Conservation (phyloP, 1,284 basidiomycete species). For the Pseudozyma thailandica region DNA sequence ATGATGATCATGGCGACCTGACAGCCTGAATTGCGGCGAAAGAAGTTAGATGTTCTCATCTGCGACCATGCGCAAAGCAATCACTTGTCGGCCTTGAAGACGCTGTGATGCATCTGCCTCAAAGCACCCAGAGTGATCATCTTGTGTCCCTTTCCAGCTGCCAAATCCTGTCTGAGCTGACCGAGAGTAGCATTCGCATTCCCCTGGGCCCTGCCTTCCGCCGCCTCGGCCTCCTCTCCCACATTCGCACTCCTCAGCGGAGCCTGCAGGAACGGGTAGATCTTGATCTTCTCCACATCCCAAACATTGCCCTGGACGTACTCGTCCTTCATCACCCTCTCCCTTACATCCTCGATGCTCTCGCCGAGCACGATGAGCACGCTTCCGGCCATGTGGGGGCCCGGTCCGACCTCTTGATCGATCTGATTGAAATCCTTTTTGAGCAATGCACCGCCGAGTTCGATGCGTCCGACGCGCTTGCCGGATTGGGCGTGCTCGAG, state of each 20-base stretch:
- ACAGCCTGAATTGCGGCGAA: no score
- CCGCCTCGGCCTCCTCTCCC: background rate
- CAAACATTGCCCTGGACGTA: constrained; percentile 50
- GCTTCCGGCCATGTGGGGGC: constrained; percentile 43
- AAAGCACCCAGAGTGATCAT: constrained; percentile 45
- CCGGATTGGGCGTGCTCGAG: constrained; percentile 48
- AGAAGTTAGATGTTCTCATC: background rate
- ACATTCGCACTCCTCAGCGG: constrained; percentile 13
- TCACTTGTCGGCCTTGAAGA: constrained; percentile 8
- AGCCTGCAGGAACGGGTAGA: constrained; percentile 54
- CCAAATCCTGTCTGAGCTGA: constrained; percentile 46
- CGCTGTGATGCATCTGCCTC: constrained; percentile 41
- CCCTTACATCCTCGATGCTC: constrained; percentile 51
- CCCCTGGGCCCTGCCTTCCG: background rate
- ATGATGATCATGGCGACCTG: no score
- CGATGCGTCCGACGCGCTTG: constrained; percentile 50
- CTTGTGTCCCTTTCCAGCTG: constrained; percentile 40
- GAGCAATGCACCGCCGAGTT: constrained; percentile 54
- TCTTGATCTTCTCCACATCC: constrained; percentile 44
- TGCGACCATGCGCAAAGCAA: background rate
- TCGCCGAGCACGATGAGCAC: constrained; percentile 51
- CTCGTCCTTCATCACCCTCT: constrained; percentile 49
- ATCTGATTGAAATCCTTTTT: constrained; percentile 49
- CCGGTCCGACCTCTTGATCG: constrained; percentile 42
- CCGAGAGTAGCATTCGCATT: constrained; percentile 40